Conservation (phyloP, 306 rosid species). For the Pterocarpus santalinus region DNA sequence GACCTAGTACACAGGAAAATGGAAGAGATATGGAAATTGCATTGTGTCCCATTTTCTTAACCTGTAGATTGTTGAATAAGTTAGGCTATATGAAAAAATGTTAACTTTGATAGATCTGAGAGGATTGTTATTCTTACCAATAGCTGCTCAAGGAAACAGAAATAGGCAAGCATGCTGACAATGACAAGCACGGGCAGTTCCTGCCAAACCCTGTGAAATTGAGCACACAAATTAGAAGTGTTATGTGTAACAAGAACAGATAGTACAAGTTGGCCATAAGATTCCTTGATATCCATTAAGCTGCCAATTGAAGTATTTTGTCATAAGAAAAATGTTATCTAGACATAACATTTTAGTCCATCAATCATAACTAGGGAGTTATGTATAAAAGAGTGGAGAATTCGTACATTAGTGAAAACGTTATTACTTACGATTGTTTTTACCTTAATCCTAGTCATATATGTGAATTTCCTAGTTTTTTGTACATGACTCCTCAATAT, state of each 20-base stretch:
- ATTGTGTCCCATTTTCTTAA: conserved; percentile 72
- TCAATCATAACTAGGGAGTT: too few relatives aligned
- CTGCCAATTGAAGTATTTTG: too few relatives aligned
- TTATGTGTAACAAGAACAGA: conserved; percentile 23
- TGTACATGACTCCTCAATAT: too few relatives aligned
- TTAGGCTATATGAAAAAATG: conserved; percentile 19
- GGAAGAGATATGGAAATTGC: conserved; percentile 95
- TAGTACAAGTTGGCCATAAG: neutral
- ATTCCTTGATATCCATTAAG: too few relatives aligned
- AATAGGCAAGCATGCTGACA: conserved; percentile 95
- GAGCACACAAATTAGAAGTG: conserved; percentile 36
- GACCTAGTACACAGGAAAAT: conserved; percentile 91
- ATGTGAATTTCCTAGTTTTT: too few relatives aligned
- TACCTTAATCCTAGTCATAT: too few relatives aligned
- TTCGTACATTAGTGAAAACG: too few relatives aligned
- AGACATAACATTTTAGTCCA: too few relatives aligned
- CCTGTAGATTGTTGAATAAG: conserved; percentile 64
- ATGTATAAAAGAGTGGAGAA: too few relatives aligned
- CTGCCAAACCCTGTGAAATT: conserved; percentile 86
- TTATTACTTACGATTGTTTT: too few relatives aligned
- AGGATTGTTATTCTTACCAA: conserved; percentile 65
- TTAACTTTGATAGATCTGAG: conserved; percentile 33
- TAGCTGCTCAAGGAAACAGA: conserved; percentile 96
- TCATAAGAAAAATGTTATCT: too few relatives aligned
- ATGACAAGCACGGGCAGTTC: conserved; percentile 96